phyloP scores from a whole-genome alignment of 2,329 filamentous ascomycete genomes.

The Exophiala sideris region DNA sequence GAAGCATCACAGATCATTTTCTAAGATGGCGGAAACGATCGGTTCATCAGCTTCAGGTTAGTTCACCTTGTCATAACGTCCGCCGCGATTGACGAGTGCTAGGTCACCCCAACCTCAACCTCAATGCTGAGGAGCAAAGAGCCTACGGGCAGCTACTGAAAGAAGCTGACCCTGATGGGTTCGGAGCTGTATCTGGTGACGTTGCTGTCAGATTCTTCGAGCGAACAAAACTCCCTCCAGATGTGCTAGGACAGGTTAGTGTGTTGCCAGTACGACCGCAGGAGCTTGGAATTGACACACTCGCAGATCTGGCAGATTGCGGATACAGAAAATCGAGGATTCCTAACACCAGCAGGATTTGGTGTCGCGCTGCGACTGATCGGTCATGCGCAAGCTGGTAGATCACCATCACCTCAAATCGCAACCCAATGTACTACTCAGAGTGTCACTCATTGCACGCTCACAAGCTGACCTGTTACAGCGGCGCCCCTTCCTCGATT shows the following conservation, averaged over 20 bases:
- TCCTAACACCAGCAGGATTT: constrained; percentile 89
- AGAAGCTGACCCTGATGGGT: constrained; percentile 84
- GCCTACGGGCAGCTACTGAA: constrained; percentile 90
- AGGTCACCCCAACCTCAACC: constrained; percentile 68
- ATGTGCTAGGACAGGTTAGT: constrained; percentile 78
- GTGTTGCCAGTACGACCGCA: background rate
- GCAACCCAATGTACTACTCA: constrained; percentile 65
- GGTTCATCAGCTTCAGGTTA: constrained; percentile 26
- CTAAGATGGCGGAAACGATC: constrained; percentile 26
- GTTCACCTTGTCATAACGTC: background rate
- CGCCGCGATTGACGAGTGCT: background rate
- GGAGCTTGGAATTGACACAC: constrained; percentile 8
- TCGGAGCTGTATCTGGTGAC: constrained; percentile 93
- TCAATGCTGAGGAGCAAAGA: constrained; percentile 88
- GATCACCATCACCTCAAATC: constrained; percentile 74
- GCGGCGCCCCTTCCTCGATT: constrained; percentile 88
- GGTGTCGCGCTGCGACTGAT: constrained; percentile 90
- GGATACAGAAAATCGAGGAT: constrained; percentile 91
- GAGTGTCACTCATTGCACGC: background rate
- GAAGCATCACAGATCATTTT: background rate
- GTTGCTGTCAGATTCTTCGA: constrained; percentile 97
- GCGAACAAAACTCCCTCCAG: constrained; percentile 83
- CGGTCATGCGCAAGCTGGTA: constrained; percentile 87
- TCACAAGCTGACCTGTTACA: constrained; percentile 28
- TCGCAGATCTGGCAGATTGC: constrained; percentile 96